phyloP scores from a whole-genome alignment of 2,329 filamentous ascomycete genomes.

The Penicillium nordicum region DNA sequence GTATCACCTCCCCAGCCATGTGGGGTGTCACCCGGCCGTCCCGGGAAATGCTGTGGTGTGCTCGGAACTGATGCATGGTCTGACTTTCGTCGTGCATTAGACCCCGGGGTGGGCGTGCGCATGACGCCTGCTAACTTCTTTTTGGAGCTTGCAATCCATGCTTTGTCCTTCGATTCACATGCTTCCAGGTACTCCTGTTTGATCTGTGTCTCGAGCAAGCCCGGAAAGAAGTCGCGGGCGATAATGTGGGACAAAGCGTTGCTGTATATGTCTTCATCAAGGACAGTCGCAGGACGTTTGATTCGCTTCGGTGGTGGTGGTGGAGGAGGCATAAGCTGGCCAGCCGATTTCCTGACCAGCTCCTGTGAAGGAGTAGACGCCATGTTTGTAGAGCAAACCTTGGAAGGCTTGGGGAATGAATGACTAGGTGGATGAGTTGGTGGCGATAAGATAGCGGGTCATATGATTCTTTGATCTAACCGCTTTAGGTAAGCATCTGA shows the following conservation, averaged over 20 bases:
- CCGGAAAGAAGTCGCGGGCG: constrained; percentile 93
- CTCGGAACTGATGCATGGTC: constrained; percentile 24
- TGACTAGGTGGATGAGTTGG: not conserved
- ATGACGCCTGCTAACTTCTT: constrained; percentile 71
- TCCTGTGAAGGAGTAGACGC: constrained; percentile 28
- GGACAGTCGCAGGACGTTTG: constrained; percentile 79
- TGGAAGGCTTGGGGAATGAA: not conserved
- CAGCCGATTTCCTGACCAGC: constrained; percentile 37
- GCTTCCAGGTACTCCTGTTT: constrained; percentile 93
- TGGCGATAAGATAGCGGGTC: constrained; percentile 18
- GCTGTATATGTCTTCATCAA: constrained; percentile 93
- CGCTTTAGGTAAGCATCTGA: not conserved
- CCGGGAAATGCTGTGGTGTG: constrained; percentile 56
- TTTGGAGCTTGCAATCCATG: constrained; percentile 82
- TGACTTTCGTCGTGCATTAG: constrained; percentile 16
- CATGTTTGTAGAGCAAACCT: constrained; percentile 19
- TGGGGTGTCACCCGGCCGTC: constrained; percentile 27
- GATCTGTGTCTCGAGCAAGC: constrained; percentile 76
- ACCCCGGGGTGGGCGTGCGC: constrained; percentile 71
- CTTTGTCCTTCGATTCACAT: constrained; percentile 75
- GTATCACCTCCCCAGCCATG: constrained; percentile 67
- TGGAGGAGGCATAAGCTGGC: constrained; percentile 80
- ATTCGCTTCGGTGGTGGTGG: constrained; percentile 78
- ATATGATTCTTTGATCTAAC: constrained; percentile 11
- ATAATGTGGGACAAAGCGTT: constrained; percentile 90